Conservation (phyloP, 2,329 filamentous ascomycete genomes). For the Dryadomyces quercus-mongolicae region DNA sequence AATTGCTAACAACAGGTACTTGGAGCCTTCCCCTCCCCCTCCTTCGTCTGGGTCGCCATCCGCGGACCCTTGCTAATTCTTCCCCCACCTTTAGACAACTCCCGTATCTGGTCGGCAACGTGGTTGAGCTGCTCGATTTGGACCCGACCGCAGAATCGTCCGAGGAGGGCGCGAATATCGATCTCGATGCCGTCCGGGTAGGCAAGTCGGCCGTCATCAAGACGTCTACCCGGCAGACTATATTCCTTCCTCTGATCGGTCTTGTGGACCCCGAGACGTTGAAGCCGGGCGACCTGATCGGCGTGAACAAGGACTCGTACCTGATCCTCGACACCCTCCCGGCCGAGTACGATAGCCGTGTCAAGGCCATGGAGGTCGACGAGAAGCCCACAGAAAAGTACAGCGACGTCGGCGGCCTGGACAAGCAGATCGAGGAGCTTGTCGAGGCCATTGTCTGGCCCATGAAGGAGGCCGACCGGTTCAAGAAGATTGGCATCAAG, state of each 20-base stretch:
- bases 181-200: slow-evolving; percentile 89
- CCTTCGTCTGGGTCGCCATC: slow-evolving; percentile 8
- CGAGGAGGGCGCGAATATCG: slow-evolving; percentile 97
- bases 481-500: slow-evolving; percentile 99
- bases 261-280: slow-evolving; percentile 91
- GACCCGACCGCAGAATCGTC: slow-evolving; percentile 92
- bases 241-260: slow-evolving; percentile 94
- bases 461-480: slow-evolving; percentile 98
- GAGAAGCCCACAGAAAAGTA: slow-evolving; percentile 99
- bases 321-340: slow-evolving; percentile 92
- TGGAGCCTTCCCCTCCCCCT: not conserved
- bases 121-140: slow-evolving; percentile 91
- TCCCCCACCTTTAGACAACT: slow-evolving; percentile 58
- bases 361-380: slow-evolving; percentile 99
- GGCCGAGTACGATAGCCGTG: slow-evolving; percentile 94
- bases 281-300: slow-evolving; percentile 92
- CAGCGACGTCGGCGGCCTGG: slow-evolving; percentile 89
- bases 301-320: slow-evolving; percentile 98
- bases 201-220: slow-evolving; percentile 99
- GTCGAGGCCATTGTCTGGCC: slow-evolving; percentile 98
- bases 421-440: slow-evolving; percentile 98
- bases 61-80: not conserved
- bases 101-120: slow-evolving; percentile 95
- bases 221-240: slow-evolving; percentile 95
- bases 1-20: slow-evolving; percentile 94